phyloP scores from a whole-genome alignment of 202 grass and related monocot genomes.

The Hordeum pubiflorum region DNA sequence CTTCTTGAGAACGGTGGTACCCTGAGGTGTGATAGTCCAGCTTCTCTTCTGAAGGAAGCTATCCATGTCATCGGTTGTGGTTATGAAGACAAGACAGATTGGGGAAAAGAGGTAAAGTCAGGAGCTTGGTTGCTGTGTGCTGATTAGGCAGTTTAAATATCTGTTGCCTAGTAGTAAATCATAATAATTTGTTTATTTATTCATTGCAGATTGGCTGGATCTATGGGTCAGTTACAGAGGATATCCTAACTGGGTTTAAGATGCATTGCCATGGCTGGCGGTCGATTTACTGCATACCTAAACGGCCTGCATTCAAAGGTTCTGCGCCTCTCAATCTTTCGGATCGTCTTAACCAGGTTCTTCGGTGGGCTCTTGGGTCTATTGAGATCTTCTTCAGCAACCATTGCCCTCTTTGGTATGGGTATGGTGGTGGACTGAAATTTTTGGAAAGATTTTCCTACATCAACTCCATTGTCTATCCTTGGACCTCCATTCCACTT shows the following conservation, averaged over 20 bases:
- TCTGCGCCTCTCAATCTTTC: slow-evolving; percentile 93
- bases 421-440: slow-evolving; percentile 73
- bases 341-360: slow-evolving; percentile 88
- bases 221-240: slow-evolving; percentile 89
- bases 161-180: slow-evolving; percentile 1
- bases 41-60: slow-evolving; percentile 80
- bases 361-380: slow-evolving; percentile 85
- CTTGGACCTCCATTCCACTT: slow-evolving; percentile 89
- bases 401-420: slow-evolving; percentile 89
- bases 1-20: slow-evolving; percentile 86
- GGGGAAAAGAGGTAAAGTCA: slow-evolving; percentile 63
- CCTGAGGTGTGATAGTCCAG: slow-evolving; percentile 63
- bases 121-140: background rate
- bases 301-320: slow-evolving; percentile 66
- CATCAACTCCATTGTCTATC: slow-evolving; percentile 82
- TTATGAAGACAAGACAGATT: slow-evolving; percentile 89
- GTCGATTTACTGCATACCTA: slow-evolving; percentile 83
- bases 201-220: slow-evolving; percentile 79
- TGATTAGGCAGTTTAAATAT: background rate
- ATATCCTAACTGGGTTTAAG: slow-evolving; percentile 92
- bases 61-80: slow-evolving; percentile 87
- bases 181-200: background rate
- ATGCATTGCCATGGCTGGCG: slow-evolving; percentile 95
- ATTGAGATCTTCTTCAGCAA: slow-evolving; percentile 96
- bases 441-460: slow-evolving; percentile 77